Base-by-base conservation (phyloP, 768 basidiomycete genomes). In the Boletus rubescentipes region DNA sequence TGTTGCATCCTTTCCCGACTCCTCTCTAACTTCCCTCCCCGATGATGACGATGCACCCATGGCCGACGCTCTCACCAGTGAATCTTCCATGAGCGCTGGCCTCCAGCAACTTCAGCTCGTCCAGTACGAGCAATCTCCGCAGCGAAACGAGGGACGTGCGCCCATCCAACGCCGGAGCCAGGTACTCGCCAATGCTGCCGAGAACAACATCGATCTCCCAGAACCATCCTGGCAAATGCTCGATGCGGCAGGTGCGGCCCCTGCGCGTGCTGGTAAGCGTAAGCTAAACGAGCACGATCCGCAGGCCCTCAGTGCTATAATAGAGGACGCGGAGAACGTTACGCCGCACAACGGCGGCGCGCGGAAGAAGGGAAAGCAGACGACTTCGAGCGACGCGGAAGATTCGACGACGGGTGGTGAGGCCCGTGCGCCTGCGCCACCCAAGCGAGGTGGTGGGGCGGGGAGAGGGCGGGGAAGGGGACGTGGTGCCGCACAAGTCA, bases 211-310 rank as follows among this genome's bases (percentile, higher is more conserved):
- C 3, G 76, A 70, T 1, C 71, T 82, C 9, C 73, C 75, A 0
- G 78, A 81, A 55, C 84, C 83, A 20, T 79, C 82, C 23, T 75
- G 72, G 68, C 83, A 86, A 61, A 83, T 86, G 80, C 73, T 83
- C 14, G 65, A 60, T 41, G 53, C 55, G 49, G 62, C 59, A 55
- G 57, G 63, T 61, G 60, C 56, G 55, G 49, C 32, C 39, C 57
- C 61, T 41, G 56, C 55, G 37, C 71, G 69, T 58, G 60, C 61
- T 54, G 72, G 54, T 23, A 77, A 77, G 67, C 73, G 75, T 47
- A 76, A 73, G 69, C 63, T 71, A 29, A 64, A 61, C 44, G 67
- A 61, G 51, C 59, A 65, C 53, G 67, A 52, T 39, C 48, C 23
- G 44, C 65, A 55, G 54, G 11, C 54, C 52, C 70, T 46, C 72